These are phyloP conservation scores for Rhodotorula sp. DNA, from an alignment of 1,284 basidiomycete genomes.

Conservation along the genomic window DNA sequence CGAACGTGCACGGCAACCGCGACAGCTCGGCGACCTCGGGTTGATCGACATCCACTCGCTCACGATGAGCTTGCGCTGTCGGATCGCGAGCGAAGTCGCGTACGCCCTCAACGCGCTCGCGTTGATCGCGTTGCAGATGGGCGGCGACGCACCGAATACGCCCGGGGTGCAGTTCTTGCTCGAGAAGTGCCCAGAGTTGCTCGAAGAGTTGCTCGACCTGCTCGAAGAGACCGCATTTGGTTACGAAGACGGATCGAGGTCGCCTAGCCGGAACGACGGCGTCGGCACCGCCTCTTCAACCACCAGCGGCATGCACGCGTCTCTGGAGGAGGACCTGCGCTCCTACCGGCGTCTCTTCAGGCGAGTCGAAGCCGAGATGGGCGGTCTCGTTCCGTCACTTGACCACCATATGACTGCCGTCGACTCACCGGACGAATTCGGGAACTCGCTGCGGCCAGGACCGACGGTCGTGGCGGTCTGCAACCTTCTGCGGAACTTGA, in stretches of 20 bases:
- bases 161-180: constrained; percentile 66
- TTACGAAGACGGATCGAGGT: constrained; percentile 44
- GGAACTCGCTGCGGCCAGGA: constrained; percentile 55
- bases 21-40: constrained; percentile 58
- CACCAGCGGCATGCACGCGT: too few species aligned
- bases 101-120: constrained; percentile 87
- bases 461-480: constrained; percentile 68
- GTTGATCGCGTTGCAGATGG: constrained; percentile 62
- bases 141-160: constrained; percentile 47
- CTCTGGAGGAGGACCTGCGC: not conserved
- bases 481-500: constrained; percentile 84
- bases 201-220: constrained; percentile 83
- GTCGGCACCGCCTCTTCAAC: not conserved
- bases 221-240: constrained; percentile 76
- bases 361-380: constrained; percentile 51
- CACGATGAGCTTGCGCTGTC: constrained; percentile 82
- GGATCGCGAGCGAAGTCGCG: constrained; percentile 76
- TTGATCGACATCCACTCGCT: constrained; percentile 80
- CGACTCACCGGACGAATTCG: not conserved
- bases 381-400: constrained; percentile 31
- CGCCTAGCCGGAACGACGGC: constrained; percentile 42
- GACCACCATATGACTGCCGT: not conserved
- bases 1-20: constrained; percentile 60
- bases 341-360: constrained; percentile 67
- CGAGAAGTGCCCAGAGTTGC: constrained; percentile 70